Evolutionary conservation across 2,329 filamentous ascomycete genomes (phyloP), one percentile per base, ranked within the genome.

Genomic region (Talaromyces sp.): DNA sequence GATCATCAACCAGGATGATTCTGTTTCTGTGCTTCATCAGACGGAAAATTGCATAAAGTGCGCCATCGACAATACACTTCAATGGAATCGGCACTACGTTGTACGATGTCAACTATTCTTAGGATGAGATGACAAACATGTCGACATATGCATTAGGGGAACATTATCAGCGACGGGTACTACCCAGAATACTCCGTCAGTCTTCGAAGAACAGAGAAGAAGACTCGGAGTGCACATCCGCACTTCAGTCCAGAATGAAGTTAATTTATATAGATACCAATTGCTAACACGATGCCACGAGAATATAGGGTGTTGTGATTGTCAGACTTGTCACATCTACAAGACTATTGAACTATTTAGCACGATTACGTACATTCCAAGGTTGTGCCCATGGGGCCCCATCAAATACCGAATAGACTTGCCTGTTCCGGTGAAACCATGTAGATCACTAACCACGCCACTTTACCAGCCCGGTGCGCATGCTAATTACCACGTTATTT

Each of bases 1-100:
- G 16, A 48, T 48, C 27, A 39, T 24, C 52, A 58, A 3, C 62
- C 62, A 11, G 52, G 62, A 22, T 63, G 62, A 63, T 45, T 5
- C 27, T 11, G 9, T 54, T 33, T 19, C 14, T 19, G 16, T 54
- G 31, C 16, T 19, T 31, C 13, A 22, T 5, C 11, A 14, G 14
- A 39, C 10, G 52, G 10, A 19, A 24, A 37, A 56, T 7, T 19
- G 19, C 13, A 35, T 31, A 11, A 22, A 19, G 3, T 39, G 52
- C 27, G 27, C 3, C 27, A 31, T 31, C 27, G 24, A 9, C 10
- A 22, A 41, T 16, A 33, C 39, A 47, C 9, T 3, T 16, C 9
- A 14, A 37, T 47, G 19, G 8, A 31, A 14, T 27, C 39, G 9
- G n/a, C 14, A 37, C 33, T 11, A 14, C 31, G n/a, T 31, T 33